These are phyloP conservation scores for Scutellaria galericulata DNA, from an alignment of 257 asterid species.

Conservation along the genomic window DNA sequence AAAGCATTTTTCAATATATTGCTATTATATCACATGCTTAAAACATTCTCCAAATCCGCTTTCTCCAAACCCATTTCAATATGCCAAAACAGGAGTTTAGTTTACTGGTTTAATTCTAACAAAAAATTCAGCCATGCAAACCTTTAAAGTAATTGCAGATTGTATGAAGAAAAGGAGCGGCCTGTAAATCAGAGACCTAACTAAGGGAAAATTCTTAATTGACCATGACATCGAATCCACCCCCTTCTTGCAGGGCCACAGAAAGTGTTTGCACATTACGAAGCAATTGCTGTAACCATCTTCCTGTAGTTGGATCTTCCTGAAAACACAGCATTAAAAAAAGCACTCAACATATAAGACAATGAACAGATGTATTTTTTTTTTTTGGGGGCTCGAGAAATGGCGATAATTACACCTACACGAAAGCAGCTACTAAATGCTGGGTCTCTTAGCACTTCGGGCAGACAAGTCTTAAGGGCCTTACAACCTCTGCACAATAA, in stretches of 20 bases:
- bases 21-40: not conserved
- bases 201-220: slow-evolving; percentile 25
- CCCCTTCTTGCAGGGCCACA: slow-evolving; percentile 67
- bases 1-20: no score
- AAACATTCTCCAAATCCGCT: slow-evolving; percentile 12
- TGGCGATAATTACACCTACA: slow-evolving; percentile 51
- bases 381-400: not conserved
- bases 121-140: slow-evolving; percentile 1
- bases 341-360: not conserved
- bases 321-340: slow-evolving; percentile 38
- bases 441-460: slow-evolving; percentile 78
- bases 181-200: no score
- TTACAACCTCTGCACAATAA: slow-evolving; percentile 75
- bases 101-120: slow-evolving; percentile 8
- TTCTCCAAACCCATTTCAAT: slow-evolving; percentile 12
- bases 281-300: slow-evolving; percentile 93
- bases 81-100: not conserved
- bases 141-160: not conserved
- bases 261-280: slow-evolving; percentile 75
- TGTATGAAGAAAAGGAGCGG: not conserved
- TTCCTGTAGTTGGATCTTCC: slow-evolving; percentile 84
- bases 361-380: not conserved
- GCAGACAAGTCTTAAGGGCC: slow-evolving; percentile 77
- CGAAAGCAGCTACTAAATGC: slow-evolving; percentile 78
- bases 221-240: slow-evolving; percentile 70